Base-by-base conservation (phyloP, 164 flowering plant genomes). In the Houttuynia cordata region DNA sequence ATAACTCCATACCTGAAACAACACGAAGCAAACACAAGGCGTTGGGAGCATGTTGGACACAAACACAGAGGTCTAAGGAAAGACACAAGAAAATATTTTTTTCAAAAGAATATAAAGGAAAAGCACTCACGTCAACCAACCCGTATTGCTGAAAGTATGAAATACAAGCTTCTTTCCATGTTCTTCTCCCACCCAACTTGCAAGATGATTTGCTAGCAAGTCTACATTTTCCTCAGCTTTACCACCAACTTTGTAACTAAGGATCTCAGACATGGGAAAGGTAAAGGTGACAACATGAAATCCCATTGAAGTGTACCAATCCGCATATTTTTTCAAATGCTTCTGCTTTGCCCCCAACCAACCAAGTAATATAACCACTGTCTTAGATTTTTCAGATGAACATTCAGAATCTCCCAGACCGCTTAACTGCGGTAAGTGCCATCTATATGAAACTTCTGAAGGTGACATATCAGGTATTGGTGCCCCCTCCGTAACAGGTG, bases 301-400 rank as follows among this genome's bases (percentile, higher is more conserved):
- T 1, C 99, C 97, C 75, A 80, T 91, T 8, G 96, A 83, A 30
- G 97, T 85, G 61, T 94, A 91, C 95, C 91, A 91, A 56, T 91
- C 96, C 19, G 97, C 97, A 78, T 91, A 94, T 75, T 69, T 82
- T 63, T 78, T 85, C 58, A 94, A 75, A 80, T 94, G 99, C 67
- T 84, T 91, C 79, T 94, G 97, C 78, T 83, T 87, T 17, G 99
- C 85, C 40, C 99, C 99, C 73, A 94, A 74, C 99, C 97, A 94
- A 61, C 99, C 99, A 15, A 94, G 84, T 76, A 94, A 77, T 68
- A 94, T 90, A 53, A 94, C 97, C 24, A 91, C 95, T 0, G 93
- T 91, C 71, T 71, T 75, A 49, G 88, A 77, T 69, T 88, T 90
- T 24, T 60, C 83, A 2, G 79, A 76, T 0, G 73, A 82, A 74